Base-by-base conservation (phyloP, 768 basidiomycete genomes). In the Lactarius psammicola region DNA sequence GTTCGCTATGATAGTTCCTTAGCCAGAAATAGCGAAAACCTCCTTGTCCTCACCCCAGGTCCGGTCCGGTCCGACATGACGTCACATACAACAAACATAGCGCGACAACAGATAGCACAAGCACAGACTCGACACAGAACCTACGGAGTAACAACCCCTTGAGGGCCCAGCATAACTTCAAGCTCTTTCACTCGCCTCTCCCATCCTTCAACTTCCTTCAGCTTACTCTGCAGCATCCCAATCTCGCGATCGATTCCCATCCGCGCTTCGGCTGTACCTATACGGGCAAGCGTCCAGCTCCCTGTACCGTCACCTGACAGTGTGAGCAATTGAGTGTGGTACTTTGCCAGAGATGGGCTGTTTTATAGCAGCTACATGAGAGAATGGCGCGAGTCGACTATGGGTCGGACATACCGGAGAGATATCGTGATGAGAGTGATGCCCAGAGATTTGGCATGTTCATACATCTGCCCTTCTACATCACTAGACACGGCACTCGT, bases 401-500 rank as follows among this genome's bases (percentile, higher is more conserved):
- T 36, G 30, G 36, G 40, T 15, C 56, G 8, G 28, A 75, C 83
- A 1, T 69, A 90, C 90, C 90, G 87, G 60, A 94, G 80, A 18
- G 95, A 95, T 59, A 98, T 93, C 4, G 95, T 98, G 64, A 98
- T 89, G 56, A 98, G 82, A 0, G 95, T 95, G 72, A 97, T 94
- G 1, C 89, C 94, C 15, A 92, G 79, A 36, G 86, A 82, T 76
- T 97, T 97, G 33, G 91, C 89, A 68, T 92, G 87, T 74, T 95
- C 91, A 78, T 98, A 98, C 92, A 98, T 95, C 69, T 86, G 81
- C 0, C 95, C 95, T 75, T 98, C 95, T 26, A 98, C 95, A 73
- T 98, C 96, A 68, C 91, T 92, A 15, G 94, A 95, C 11, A 98
- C 94, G 0, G 95, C 96, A 62, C 90, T 93, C 7, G 95, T 98